A percentile compares a stretch with the other conserved stretches of the same genome.
These are phyloP conservation scores for Arabis alpina DNA, from an alignment of 345 rosid genomes.

Conservation along the genomic window DNA sequence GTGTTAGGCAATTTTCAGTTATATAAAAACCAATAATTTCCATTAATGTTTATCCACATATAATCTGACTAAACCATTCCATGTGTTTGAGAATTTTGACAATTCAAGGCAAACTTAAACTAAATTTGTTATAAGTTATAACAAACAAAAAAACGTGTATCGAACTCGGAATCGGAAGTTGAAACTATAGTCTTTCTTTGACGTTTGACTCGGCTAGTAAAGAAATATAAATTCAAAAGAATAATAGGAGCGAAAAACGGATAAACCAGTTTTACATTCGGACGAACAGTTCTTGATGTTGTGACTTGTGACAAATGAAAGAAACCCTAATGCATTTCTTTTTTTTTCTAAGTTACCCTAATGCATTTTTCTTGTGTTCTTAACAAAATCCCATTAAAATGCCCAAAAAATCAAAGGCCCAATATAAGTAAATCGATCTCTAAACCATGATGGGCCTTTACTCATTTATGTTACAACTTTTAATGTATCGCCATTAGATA, in stretches of 20 bases:
- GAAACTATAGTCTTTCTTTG: neutral
- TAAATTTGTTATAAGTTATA: neutral
- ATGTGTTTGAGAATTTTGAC: neutral
- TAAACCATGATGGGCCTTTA: too few relatives aligned
- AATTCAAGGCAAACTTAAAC: neutral
- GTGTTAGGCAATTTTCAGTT: neutral
- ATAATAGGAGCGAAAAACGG: neutral
- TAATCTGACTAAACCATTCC: conserved; percentile 2
- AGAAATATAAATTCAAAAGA: neutral
- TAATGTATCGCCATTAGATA: too few relatives aligned
- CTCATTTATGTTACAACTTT: too few relatives aligned
- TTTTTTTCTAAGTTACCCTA: too few relatives aligned
- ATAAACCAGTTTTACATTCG: neutral
- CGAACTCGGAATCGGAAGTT: neutral
- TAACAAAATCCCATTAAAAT: too few relatives aligned
- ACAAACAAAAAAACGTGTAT: conserved; percentile 15
- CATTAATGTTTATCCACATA: neutral
- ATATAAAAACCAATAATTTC: neutral
- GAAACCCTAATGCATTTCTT: too few relatives aligned
- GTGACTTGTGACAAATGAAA: neutral
- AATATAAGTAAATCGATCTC: too few relatives aligned
- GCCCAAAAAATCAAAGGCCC: too few relatives aligned
- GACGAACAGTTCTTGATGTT: neutral
- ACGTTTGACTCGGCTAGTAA: conserved; percentile 6
- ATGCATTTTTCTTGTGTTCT: too few relatives aligned